phyloP scores from a whole-genome alignment of 345 rosid genomes.

The Brassica nigra region DNA sequence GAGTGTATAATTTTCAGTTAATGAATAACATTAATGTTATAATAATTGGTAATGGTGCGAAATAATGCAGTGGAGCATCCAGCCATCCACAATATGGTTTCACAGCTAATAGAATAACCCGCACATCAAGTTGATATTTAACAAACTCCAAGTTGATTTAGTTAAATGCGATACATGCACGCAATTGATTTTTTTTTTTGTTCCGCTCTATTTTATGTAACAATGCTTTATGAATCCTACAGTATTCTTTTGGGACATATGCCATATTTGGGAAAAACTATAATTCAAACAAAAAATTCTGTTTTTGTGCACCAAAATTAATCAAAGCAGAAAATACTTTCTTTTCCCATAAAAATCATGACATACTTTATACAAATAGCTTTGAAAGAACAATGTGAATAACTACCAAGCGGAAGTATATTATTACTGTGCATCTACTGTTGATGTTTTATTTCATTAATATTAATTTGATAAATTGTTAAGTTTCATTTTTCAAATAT shows the following conservation, averaged over 20 bases:
- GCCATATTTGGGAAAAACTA: slow-evolving; percentile 36
- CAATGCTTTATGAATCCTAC: slow-evolving; percentile 16
- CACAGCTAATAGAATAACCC: slow-evolving; percentile 27
- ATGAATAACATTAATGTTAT: background rate
- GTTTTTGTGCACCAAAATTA: no score
- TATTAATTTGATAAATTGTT: no score
- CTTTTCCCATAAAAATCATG: background rate
- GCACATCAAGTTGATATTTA: slow-evolving; percentile 32
- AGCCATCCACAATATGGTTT: slow-evolving; percentile 24
- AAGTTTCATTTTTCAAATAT: no score
- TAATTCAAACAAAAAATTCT: slow-evolving; percentile 2
- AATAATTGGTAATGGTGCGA: slow-evolving; percentile 12
- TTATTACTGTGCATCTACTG: no score
- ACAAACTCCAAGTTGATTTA: slow-evolving; percentile 25
- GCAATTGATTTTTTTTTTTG: background rate
- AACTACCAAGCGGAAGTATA: no score
- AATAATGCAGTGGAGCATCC: slow-evolving; percentile 28
- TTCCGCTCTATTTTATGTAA: background rate
- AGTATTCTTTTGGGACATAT: slow-evolving; percentile 16
- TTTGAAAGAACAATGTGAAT: no score
- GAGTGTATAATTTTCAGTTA: no score
- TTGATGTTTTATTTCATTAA: no score
- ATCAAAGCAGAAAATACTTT: no score
- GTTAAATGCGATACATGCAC: slow-evolving; percentile 4
- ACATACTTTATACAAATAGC: no score